These are phyloP conservation scores for Thalassiosira ordinaria DNA, from an alignment of 352 stramenopile genomes.

Conservation along the genomic window DNA sequence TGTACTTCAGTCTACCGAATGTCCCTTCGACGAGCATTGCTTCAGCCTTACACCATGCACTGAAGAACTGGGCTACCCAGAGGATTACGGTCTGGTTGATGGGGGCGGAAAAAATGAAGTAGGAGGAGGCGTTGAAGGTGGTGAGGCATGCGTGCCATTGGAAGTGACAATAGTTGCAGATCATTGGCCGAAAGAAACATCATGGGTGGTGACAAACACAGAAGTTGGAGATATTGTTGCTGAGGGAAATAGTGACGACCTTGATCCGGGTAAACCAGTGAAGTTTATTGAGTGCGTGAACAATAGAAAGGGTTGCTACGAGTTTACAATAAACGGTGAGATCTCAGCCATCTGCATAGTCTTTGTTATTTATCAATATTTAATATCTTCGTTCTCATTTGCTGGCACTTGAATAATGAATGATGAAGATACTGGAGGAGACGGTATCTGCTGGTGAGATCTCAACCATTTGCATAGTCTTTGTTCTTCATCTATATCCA, in stretches of 20 bases:
- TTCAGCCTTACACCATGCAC: slow-evolving; percentile 50
- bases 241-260: slow-evolving; percentile 39
- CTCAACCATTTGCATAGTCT: not conserved
- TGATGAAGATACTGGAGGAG: slow-evolving; percentile 57
- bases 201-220: slow-evolving; percentile 45
- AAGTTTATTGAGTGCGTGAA: slow-evolving; percentile 44
- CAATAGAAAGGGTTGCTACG: slow-evolving; percentile 55
- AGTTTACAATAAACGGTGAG: slow-evolving; percentile 58
- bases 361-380: slow-evolving; percentile 14
- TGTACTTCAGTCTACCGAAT: slow-evolving; percentile 30
- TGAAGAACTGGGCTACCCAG: slow-evolving; percentile 59
- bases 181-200: slow-evolving; percentile 63
- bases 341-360: not conserved
- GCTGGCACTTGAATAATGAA: not conserved
- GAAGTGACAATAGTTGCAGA: slow-evolving; percentile 54
- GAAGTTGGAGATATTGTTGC: slow-evolving; percentile 42
- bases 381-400: not conserved
- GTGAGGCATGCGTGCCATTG: slow-evolving; percentile 46
- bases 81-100: slow-evolving; percentile 22
- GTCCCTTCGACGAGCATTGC: slow-evolving; percentile 49
- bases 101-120: slow-evolving; percentile 3
- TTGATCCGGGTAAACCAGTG: slow-evolving; percentile 38
- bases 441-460: slow-evolving; percentile 66
- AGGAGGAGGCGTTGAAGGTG: slow-evolving; percentile 3
- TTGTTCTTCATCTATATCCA: slow-evolving; percentile 7